Percentiles rank a stretch among this genome's conserved stretches.
phyloP scores from a whole-genome alignment of 305 asterid genomes.

The Fraxinus velutina region DNA sequence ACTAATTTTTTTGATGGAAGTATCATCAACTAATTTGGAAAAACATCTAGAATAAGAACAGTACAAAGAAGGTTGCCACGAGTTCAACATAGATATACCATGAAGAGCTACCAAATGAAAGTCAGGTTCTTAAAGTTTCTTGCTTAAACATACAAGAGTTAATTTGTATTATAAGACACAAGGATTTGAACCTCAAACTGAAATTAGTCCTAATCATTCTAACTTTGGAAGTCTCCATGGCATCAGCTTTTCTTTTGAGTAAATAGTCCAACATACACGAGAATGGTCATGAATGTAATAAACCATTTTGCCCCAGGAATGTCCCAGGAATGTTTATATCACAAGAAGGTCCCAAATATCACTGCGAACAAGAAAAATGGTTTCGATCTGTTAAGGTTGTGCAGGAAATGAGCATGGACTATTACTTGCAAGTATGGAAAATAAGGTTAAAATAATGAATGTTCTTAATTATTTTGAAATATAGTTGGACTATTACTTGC shows the following conservation, averaged over 20 bases:
- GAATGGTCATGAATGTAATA: not conserved
- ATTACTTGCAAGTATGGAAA: too few relatives aligned
- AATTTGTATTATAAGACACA: not conserved
- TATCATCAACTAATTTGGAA: not conserved
- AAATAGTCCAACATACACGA: not conserved
- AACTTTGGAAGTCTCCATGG: not conserved
- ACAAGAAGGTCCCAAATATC: not conserved
- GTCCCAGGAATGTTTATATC: too few relatives aligned
- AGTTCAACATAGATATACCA: not conserved
- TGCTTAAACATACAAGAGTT: not conserved
- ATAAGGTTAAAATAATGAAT: not conserved
- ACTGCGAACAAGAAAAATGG: not conserved
- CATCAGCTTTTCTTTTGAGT: not conserved
- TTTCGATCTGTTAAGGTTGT: not conserved
- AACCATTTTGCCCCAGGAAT: not conserved
- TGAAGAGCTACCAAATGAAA: not conserved
- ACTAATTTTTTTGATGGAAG: too few relatives aligned
- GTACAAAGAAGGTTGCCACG: conserved; percentile 3
- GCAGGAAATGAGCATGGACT: not conserved
- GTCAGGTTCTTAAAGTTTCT: not conserved
- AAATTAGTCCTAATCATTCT: not conserved
- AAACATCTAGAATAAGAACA: not conserved
- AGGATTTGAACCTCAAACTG: not conserved
- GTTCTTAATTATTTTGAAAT: not conserved
- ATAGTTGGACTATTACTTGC: not conserved